These are phyloP conservation scores for Monotropa hypopitys DNA, from an alignment of 179 eudicot species.

Conservation along the genomic window DNA sequence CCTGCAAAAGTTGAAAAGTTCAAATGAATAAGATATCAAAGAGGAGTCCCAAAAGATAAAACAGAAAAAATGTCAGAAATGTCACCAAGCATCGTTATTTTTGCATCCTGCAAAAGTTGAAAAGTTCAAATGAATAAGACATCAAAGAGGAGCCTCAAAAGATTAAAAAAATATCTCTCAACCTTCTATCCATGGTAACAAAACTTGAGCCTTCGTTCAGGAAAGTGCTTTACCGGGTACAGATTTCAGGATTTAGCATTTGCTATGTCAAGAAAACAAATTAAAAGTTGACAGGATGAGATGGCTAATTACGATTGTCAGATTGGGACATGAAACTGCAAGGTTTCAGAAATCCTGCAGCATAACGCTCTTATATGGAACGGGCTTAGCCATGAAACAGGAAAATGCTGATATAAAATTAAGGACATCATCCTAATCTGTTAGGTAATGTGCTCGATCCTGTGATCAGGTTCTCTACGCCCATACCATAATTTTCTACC, in stretches of 20 bases:
- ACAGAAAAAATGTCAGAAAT: neutral
- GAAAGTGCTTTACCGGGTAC: neutral
- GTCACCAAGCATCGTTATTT: conserved; percentile 86
- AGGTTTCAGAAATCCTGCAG: neutral
- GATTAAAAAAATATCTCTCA: neutral
- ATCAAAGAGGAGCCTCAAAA: neutral
- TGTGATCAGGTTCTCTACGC: neutral
- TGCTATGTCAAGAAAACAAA: neutral
- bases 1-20: conserved; percentile 32
- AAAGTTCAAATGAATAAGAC: neutral
- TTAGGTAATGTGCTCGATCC: neutral
- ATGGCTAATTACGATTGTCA: neutral
- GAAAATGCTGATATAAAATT: neutral
- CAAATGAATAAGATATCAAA: neutral
- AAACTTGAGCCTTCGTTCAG: neutral
- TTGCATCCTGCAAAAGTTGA: conserved; percentile 60
- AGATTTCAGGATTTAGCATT: neutral
- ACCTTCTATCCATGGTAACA: neutral
- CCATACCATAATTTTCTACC: neutral
- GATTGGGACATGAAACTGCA: neutral
- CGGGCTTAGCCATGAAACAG: neutral
- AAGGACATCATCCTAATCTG: neutral
- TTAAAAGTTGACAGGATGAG: neutral
- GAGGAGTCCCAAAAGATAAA: neutral
- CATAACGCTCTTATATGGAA: neutral